These are phyloP conservation scores for Blastobotrys proliferans DNA, from an alignment of 1,139 yeast species.

Conservation along the genomic window DNA sequence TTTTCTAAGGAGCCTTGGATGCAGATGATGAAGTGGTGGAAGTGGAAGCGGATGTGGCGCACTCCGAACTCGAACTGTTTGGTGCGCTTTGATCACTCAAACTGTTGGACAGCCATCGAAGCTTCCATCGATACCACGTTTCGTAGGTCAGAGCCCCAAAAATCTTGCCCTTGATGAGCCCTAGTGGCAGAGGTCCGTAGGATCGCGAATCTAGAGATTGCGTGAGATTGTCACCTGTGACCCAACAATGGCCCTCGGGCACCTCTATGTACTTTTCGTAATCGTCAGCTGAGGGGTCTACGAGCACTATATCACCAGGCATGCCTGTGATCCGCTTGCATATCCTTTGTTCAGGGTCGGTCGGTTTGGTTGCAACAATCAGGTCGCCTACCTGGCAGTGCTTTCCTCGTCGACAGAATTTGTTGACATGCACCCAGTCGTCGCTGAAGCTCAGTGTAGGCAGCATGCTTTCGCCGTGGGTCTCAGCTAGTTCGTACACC, in stretches of 20 bases:
- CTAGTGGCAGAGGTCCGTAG: conserved; percentile 86
- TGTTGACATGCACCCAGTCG: conserved; percentile 79
- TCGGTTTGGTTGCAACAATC: conserved; percentile 84
- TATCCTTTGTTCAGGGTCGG: conserved; percentile 79
- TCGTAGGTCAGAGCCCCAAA: conserved; percentile 47
- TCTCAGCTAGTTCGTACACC: conserved; percentile 72
- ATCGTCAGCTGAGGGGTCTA: conserved; percentile 55
- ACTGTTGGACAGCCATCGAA: background rate
- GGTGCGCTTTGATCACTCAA: too few species aligned
- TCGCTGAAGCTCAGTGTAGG: conserved; percentile 75
- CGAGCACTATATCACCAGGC: conserved; percentile 84
- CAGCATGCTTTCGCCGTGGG: conserved; percentile 92
- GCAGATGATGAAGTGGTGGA: too few species aligned
- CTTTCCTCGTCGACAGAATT: conserved; percentile 55
- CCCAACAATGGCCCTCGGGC: conserved; percentile 88
- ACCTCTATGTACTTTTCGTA: conserved; percentile 50
- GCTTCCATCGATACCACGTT: too few species aligned
- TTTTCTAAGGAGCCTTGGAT: too few species aligned
- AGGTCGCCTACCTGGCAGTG: conserved; percentile 75
- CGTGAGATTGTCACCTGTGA: conserved; percentile 88
- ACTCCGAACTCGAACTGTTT: too few species aligned
- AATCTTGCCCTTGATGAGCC: conserved; percentile 79
- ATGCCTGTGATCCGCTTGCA: conserved; percentile 92
- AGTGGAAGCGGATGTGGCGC: too few species aligned
- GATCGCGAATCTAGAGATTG: conserved; percentile 89